Percentiles rank a stretch among this genome's conserved stretches.
phyloP scores from a whole-genome alignment of 257 asterid species.

The Thymus quinquecostatus region DNA sequence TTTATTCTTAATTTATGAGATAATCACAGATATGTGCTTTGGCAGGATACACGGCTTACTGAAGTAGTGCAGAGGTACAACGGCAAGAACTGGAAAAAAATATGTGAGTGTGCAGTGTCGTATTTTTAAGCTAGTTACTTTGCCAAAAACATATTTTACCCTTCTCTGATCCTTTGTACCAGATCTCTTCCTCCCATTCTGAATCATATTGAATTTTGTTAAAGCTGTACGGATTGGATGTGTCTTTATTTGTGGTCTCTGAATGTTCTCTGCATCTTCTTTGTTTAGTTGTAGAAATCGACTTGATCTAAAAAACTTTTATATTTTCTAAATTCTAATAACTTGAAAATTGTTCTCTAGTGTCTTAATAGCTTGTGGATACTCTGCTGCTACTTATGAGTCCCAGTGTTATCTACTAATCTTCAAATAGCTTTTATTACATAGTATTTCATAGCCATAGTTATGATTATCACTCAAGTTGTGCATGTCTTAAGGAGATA shows the following conservation, averaged over 20 bases:
- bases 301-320: neutral
- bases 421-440: slow-evolving; percentile 17
- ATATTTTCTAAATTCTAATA: neutral
- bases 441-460: neutral
- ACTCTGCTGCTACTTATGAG: slow-evolving; percentile 8
- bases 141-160: slow-evolving; percentile 5
- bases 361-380: neutral
- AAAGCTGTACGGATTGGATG: neutral
- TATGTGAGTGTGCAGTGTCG: slow-evolving; percentile 50
- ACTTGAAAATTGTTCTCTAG: neutral
- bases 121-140: slow-evolving; percentile 17
- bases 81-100: slow-evolving; percentile 77
- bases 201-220: neutral
- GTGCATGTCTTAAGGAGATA: slow-evolving; percentile 10
- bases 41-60: slow-evolving; percentile 65
- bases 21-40: slow-evolving; percentile 24
- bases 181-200: slow-evolving; percentile 1
- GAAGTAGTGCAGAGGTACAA: slow-evolving; percentile 59
- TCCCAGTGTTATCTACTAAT: slow-evolving; percentile 5
- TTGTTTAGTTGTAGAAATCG: slow-evolving; percentile 1
- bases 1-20: slow-evolving; percentile 17
- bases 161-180: slow-evolving; percentile 10
- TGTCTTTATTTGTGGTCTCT: neutral
- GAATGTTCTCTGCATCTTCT: neutral
- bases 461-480: slow-evolving; percentile 14